A percentile compares a stretch with the other conserved stretches of the same genome.
These are phyloP conservation scores for Penicillium paneum DNA, from an alignment of 2,329 filamentous ascomycete genomes.

Conservation along the genomic window DNA sequence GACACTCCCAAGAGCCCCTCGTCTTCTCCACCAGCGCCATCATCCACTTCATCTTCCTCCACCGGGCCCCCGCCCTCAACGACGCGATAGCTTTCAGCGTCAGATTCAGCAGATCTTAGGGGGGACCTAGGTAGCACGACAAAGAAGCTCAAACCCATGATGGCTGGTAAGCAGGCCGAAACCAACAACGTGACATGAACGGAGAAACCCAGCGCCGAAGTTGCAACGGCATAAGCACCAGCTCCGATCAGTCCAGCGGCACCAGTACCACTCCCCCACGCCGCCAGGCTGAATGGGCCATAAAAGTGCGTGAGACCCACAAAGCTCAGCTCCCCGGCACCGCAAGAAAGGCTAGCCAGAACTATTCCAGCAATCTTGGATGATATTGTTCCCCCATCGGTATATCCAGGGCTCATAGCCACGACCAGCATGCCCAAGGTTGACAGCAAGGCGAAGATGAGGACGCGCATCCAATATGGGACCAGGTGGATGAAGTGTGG, in stretches of 20 bases:
- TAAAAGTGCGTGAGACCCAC: conserved; percentile 91
- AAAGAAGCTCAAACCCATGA: conserved; percentile 87
- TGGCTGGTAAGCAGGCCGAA: conserved; percentile 71
- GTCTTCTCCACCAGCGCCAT: conserved; percentile 24
- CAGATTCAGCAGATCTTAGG: conserved; percentile 49
- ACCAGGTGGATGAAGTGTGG: conserved; percentile 92
- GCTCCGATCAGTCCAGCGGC: conserved; percentile 84
- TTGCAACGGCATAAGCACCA: conserved; percentile 81
- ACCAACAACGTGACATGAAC: conserved; percentile 72
- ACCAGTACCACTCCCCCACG: conserved; percentile 90
- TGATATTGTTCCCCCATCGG: conserved; percentile 59
- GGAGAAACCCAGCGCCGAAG: conserved; percentile 71
- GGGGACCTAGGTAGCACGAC: conserved; percentile 68
- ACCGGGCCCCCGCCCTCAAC: conserved; percentile 46
- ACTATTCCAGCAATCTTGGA: conserved; percentile 79
- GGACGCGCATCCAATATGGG: conserved; percentile 72
- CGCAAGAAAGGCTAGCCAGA: conserved; percentile 79
- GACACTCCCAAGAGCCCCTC: conserved; percentile 32
- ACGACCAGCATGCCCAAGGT: conserved; percentile 85
- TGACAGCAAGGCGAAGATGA: conserved; percentile 71
- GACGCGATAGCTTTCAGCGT: conserved; percentile 54
- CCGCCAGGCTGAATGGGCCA: conserved; percentile 77
- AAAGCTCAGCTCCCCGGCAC: conserved; percentile 86
- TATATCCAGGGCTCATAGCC: conserved; percentile 67
- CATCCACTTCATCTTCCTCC: conserved; percentile 33